Evolutionary conservation across 2,329 filamentous ascomycete genomes (phyloP).

Genomic region (Aulographum hederae): DNA sequence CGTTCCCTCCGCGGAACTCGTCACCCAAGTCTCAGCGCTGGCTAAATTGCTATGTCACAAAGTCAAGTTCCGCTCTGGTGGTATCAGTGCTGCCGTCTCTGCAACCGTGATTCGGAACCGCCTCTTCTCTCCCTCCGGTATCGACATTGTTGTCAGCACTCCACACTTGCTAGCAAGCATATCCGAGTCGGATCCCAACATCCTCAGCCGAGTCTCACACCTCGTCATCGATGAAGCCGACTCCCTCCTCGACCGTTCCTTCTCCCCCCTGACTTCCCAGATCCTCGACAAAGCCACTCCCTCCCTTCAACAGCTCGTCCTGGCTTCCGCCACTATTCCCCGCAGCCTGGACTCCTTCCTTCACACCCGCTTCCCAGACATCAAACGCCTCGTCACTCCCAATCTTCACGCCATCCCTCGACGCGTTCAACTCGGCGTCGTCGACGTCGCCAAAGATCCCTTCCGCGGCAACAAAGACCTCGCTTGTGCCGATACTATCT

Average conservation of each 20-base stretch:
- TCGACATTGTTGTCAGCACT: slow-evolving; percentile 75
- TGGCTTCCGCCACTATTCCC: slow-evolving; percentile 94
- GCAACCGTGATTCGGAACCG: slow-evolving; percentile 67
- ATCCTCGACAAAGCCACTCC: slow-evolving; percentile 70
- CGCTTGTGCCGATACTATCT: slow-evolving; percentile 88
- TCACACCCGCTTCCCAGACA: slow-evolving; percentile 63
- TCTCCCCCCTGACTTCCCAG: slow-evolving; percentile 61
- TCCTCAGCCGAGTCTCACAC: slow-evolving; percentile 79
- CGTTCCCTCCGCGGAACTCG: slow-evolving; percentile 82
- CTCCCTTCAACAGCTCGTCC: slow-evolving; percentile 67
- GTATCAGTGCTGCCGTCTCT: slow-evolving; percentile 61
- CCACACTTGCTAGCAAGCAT: slow-evolving; percentile 82
- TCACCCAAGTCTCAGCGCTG: slow-evolving; percentile 66
- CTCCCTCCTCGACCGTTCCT: slow-evolving; percentile 85
- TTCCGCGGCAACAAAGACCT: slow-evolving; percentile 86
- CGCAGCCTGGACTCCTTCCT: slow-evolving; percentile 73
- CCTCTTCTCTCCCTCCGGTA: slow-evolving; percentile 61
- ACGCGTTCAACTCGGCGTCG: slow-evolving; percentile 79
- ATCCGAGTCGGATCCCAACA: slow-evolving; percentile 73
- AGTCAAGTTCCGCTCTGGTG: slow-evolving; percentile 69
- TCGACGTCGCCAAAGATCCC: slow-evolving; percentile 81
- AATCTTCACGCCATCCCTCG: slow-evolving; percentile 93
- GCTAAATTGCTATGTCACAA: slow-evolving; percentile 70
- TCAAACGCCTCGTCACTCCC: slow-evolving; percentile 75
- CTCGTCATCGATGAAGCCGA: slow-evolving; percentile 91